phyloP scores from a whole-genome alignment of 192 early-diverging fungal genomes.

The Martensiomyces pterosporus region DNA sequence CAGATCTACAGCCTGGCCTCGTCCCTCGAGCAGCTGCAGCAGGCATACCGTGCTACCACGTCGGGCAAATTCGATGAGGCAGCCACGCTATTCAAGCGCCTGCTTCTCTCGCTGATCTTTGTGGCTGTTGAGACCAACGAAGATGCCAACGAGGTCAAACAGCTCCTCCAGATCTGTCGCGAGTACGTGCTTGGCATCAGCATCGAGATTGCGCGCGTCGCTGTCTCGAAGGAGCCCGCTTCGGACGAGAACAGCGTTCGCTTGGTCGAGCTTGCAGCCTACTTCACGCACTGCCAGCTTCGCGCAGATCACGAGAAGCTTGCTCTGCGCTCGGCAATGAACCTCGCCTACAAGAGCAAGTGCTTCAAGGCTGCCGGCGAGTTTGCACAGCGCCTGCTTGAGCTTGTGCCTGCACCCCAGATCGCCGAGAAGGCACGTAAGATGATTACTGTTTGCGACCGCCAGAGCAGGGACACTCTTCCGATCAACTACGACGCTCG shows the following conservation, averaged over 20 bases:
- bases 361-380: slow-evolving; percentile 82
- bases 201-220: slow-evolving; percentile 78
- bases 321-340: slow-evolving; percentile 83
- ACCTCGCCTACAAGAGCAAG: slow-evolving; percentile 71
- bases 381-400: slow-evolving; percentile 87
- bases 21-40: slow-evolving; percentile 68
- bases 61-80: slow-evolving; percentile 80
- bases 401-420: slow-evolving; percentile 74
- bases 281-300: slow-evolving; percentile 91
- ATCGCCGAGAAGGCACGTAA: slow-evolving; percentile 78
- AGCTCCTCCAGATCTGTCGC: slow-evolving; percentile 74
- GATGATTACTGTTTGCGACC: slow-evolving; percentile 72
- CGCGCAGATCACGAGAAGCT: slow-evolving; percentile 87
- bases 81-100: slow-evolving; percentile 63
- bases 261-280: slow-evolving; percentile 88
- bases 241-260: slow-evolving; percentile 57
- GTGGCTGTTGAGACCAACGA: slow-evolving; percentile 59
- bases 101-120: slow-evolving; percentile 78
- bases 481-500: slow-evolving; percentile 89
- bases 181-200: slow-evolving; percentile 90
- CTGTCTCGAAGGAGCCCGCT: slow-evolving; percentile 52
- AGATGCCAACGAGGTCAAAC: slow-evolving; percentile 75
- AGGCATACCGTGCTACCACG: slow-evolving; percentile 78
- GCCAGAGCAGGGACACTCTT: slow-evolving; percentile 75
- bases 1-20: slow-evolving; percentile 37